Evolutionary conservation across 768 basidiomycete genomes (phyloP).

Genomic region (Paxillus involutus): DNA sequence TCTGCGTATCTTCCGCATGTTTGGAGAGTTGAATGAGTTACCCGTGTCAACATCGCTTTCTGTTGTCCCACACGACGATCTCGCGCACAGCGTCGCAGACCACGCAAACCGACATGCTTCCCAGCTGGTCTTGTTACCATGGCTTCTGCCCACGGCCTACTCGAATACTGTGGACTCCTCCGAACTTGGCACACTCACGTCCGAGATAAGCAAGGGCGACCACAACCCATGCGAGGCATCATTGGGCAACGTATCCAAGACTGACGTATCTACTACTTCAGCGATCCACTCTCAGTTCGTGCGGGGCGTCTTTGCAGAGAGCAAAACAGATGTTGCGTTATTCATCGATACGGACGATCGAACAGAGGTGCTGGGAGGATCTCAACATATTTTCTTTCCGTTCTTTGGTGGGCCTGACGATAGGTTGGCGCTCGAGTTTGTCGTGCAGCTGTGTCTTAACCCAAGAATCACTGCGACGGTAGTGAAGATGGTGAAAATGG

Average conservation of each 20-base stretch:
- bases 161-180: not conserved
- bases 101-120: conserved; percentile 58
- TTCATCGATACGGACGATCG: conserved; percentile 68
- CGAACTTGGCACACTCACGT: conserved; percentile 7
- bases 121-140: conserved; percentile 82
- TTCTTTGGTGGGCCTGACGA: conserved; percentile 98
- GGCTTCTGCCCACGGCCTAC: conserved; percentile 50
- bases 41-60: conserved; percentile 62
- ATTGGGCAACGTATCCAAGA: conserved; percentile 38
- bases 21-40: conserved; percentile 69
- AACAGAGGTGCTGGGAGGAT: conserved; percentile 27
- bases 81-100: conserved; percentile 66
- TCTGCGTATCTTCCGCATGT: conserved; percentile 73
- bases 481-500: conserved; percentile 55
- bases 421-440: conserved; percentile 80
- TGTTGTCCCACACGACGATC: conserved; percentile 76
- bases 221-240: conserved; percentile 73
- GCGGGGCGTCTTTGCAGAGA: conserved; percentile 72
- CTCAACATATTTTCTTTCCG: conserved; percentile 75
- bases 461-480: conserved; percentile 71
- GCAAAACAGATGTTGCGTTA: conserved; percentile 74
- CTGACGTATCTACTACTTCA: conserved; percentile 43
- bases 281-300: conserved; percentile 80
- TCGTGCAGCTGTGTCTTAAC: conserved; percentile 79
- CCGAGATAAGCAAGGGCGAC: conserved; percentile 16